These are phyloP conservation scores for Penicillium sp. DNA, from an alignment of 2,329 filamentous ascomycete species.

Conservation along the genomic window DNA sequence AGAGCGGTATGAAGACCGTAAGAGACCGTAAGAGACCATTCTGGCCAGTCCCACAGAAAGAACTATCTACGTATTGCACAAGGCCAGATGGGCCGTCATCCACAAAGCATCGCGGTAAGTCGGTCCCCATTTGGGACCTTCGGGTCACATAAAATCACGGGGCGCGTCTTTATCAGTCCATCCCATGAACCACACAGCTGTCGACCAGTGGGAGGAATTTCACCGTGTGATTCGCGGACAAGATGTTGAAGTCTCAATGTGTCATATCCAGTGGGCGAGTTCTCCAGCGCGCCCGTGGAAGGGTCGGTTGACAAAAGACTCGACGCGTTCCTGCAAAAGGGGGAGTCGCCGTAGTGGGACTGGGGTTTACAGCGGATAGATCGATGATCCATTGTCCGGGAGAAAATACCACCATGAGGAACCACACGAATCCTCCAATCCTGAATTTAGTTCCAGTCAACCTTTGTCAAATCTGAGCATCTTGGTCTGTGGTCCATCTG, in stretches of 20 bases:
- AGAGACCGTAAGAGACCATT: conserved; percentile 1
- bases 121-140: background rate
- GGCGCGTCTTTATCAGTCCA: background rate
- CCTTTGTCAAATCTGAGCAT: background rate
- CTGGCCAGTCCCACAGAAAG: conserved; percentile 20
- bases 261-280: background rate
- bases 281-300: background rate
- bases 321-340: background rate
- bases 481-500: background rate
- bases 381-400: conserved; percentile 7
- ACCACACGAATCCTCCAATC: background rate
- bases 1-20: conserved; percentile 9
- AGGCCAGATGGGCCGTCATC: conserved; percentile 19
- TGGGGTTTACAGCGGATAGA: conserved; percentile 20
- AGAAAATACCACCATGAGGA: conserved; percentile 9
- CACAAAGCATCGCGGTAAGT: conserved; percentile 13
- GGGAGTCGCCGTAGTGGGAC: background rate
- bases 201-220: background rate
- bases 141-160: conserved; percentile 10
- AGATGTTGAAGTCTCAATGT: background rate
- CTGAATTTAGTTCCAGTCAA: background rate
- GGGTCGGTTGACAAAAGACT: background rate
- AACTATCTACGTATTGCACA: conserved; percentile 42
- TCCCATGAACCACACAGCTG: background rate
- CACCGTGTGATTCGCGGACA: background rate